These are phyloP conservation scores for Solanum chmielewskii DNA, from an alignment of 257 asterid species.

Conservation along the genomic window DNA sequence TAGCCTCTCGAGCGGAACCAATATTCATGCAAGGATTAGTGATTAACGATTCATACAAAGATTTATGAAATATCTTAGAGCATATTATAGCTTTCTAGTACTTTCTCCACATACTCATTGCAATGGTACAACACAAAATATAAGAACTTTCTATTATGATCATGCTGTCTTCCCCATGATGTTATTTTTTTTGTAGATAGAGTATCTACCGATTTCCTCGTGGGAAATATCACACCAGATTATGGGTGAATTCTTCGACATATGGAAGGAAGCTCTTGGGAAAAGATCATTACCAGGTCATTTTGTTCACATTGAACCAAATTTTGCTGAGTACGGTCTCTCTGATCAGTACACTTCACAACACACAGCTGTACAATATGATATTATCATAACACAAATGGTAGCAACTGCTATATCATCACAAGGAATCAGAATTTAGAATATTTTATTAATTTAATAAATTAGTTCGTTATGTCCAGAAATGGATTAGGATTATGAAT, in stretches of 20 bases:
- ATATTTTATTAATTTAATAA: neutral
- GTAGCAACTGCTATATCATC: neutral
- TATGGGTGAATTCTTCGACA: neutral
- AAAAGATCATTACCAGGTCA: neutral
- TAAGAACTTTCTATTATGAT: neutral
- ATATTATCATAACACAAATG: neutral
- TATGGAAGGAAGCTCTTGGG: neutral
- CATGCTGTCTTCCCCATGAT: neutral
- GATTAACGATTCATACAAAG: too few relatives aligned
- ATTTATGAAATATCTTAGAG: too few relatives aligned
- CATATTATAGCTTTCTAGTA: too few relatives aligned
- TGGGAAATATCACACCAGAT: neutral
- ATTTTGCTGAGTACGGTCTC: neutral
- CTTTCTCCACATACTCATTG: neutral
- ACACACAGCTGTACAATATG: neutral
- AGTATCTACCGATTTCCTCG: neutral
- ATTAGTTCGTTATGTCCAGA: neutral
- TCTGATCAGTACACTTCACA: neutral
- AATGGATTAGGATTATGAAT: neutral
- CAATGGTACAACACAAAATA: neutral
- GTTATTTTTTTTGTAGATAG: neutral
- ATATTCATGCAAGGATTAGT: neutral
- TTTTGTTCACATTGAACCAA: neutral
- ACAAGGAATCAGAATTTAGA: too few relatives aligned
- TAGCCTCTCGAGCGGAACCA: neutral